Percentiles rank a stretch among this genome's conserved stretches.
Evolutionary conservation across 2,329 filamentous ascomycete species (phyloP).

Genomic region (Amylocarpus encephaloides): DNA sequence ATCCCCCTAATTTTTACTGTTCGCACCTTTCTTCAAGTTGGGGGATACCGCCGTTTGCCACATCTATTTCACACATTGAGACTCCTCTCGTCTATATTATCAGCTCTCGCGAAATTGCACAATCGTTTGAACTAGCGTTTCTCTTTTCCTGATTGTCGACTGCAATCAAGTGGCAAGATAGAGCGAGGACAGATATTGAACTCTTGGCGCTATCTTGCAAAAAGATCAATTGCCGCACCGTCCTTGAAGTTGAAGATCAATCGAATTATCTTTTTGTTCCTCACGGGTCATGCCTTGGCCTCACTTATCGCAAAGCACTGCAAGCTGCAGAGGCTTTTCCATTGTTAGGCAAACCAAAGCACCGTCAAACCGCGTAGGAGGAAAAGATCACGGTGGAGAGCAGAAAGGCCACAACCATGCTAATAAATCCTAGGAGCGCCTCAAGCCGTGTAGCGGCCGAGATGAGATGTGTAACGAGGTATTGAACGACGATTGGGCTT

Average conservation of each 20-base stretch:
- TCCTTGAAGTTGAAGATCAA: neutral
- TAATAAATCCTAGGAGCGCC: conserved; percentile 54
- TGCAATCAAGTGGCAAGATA: too few relatives aligned
- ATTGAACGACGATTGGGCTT: conserved; percentile 96
- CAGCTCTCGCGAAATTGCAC: too few relatives aligned
- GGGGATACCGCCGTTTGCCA: too few relatives aligned
- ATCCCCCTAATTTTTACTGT: too few relatives aligned
- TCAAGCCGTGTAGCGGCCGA: conserved; percentile 86
- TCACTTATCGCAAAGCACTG: neutral
- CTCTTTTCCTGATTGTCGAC: too few relatives aligned
- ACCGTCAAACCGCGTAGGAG: neutral
- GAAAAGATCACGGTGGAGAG: neutral
- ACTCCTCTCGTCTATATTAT: too few relatives aligned
- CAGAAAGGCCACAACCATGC: neutral
- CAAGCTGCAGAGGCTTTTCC: neutral
- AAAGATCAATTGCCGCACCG: neutral
- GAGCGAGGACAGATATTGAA: too few relatives aligned
- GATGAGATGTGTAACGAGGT: conserved; percentile 92
- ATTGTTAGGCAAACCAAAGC: neutral
- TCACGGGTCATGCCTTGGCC: neutral
- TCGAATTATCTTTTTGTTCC: neutral
- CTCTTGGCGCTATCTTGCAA: neutral
- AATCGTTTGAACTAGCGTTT: too few relatives aligned
- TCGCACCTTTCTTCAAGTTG: too few relatives aligned
- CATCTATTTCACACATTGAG: too few relatives aligned